Evolutionary conservation across 129 eudicot species (phyloP), one percentile per base, ranked within the genome.

Genomic region (Flaveria sonorensis): DNA sequence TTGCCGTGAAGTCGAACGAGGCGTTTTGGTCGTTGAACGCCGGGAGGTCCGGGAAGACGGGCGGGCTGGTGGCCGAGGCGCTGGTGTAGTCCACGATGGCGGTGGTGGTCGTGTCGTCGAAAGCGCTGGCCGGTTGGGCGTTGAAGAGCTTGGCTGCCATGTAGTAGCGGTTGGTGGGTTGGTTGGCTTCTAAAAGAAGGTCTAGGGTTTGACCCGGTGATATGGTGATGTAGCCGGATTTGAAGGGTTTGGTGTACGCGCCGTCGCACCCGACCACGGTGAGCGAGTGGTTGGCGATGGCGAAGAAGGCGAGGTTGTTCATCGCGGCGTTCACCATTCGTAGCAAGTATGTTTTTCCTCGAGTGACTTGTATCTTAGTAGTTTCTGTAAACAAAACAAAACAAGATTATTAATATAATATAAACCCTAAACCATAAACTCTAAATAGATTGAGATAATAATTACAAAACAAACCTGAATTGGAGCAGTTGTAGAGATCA

Each of bases 131-230:
- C 2, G 67, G 69, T 20, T 68, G 78, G 26, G 79, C 80, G 70
- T 40, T 61, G 45, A 75, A 86, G 14, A 79, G 73, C 42, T 39
- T 82, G 4, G 90, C 80, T 8, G 90, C 88, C 82, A 91, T 77
- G 89, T 88, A 91, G 39, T 91, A 91, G 43, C 39, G 85, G 70
- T 79, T 51, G 2, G 24, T 81, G 0, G 75, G 77, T 47, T 91
- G 91, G 70, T 91, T 81, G 3, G 96, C 91, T 72, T 46, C 48
- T 6, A 91, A 18, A 42, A 91, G 83, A 62, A 86, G 4, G 78
- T 90, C 96, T 1, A 90, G 62, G 61, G 96, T 87, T 74, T 90
- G 90, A 4, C 96, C 96, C 0, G 96, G 96, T 9, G 96, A 46
- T 9, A 90, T 88, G 10, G 76, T 66, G 50, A 90, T 75, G 52